phyloP scores from a whole-genome alignment of 2,329 filamentous ascomycete genomes.

The Beauveria asiatica region DNA sequence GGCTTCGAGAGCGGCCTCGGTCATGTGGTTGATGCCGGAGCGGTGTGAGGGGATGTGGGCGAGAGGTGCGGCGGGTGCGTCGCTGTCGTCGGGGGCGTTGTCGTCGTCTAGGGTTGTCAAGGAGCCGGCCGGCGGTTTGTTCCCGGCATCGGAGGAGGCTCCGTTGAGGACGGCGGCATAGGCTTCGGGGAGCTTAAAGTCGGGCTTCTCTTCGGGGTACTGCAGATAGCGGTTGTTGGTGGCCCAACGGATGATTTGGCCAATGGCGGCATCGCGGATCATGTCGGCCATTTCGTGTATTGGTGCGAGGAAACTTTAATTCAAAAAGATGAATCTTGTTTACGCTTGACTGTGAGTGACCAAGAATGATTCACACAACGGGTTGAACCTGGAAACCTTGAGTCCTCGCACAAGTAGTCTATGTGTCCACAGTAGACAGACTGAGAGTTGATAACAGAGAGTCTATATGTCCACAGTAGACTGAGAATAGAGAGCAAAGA shows the following conservation, averaged over 20 bases:
- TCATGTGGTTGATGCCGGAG: conserved; percentile 16
- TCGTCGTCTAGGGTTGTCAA: background rate
- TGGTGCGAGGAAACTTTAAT: too few relatives aligned
- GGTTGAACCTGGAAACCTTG: too few relatives aligned
- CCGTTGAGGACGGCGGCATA: conserved; percentile 29
- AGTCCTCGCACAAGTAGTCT: too few relatives aligned
- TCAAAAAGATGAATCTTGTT: too few relatives aligned
- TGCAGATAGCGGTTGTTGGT: conserved; percentile 44
- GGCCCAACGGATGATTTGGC: conserved; percentile 47
- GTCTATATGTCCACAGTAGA: too few relatives aligned
- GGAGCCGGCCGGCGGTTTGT: conserved; percentile 5
- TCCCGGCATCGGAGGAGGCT: conserved; percentile 17
- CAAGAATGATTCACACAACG: too few relatives aligned
- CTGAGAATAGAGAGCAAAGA: too few relatives aligned
- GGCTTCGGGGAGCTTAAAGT: conserved; percentile 41
- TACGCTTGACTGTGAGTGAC: too few relatives aligned
- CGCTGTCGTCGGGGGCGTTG: background rate
- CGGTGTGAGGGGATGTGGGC: background rate
- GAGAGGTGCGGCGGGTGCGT: background rate
- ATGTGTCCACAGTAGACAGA: too few relatives aligned
- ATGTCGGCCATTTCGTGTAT: conserved; percentile 21
- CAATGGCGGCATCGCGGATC: conserved; percentile 48
- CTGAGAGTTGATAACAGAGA: too few relatives aligned
- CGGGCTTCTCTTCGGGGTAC: conserved; percentile 51
- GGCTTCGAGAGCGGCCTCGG: conserved; percentile 27